Evolutionary conservation across 352 stramenopile species (phyloP).

Genomic region (Globisporangium heterothallicum): DNA sequence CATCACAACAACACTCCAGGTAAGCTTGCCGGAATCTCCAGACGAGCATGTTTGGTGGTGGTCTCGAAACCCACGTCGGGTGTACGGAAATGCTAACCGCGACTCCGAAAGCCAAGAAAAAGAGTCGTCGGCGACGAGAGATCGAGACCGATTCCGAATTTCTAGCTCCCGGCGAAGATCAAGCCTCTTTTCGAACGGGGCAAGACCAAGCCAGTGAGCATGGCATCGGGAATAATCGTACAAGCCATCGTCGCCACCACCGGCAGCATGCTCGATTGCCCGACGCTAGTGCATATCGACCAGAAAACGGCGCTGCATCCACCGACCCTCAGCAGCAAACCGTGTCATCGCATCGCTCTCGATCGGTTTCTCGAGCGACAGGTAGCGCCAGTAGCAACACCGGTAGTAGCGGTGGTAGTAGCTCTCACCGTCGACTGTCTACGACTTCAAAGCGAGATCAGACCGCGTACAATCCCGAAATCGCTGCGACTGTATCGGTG

Average conservation of each 20-base stretch:
- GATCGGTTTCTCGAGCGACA: not conserved
- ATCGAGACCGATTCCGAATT: not conserved
- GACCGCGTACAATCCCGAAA: not conserved
- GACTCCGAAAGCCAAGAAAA: slow-evolving; percentile 10
- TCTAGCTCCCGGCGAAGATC: not conserved
- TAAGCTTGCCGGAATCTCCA: not conserved
- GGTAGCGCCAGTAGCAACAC: not conserved
- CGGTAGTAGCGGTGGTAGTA: not conserved
- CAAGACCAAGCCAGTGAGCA: not conserved
- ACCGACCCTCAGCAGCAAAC: not conserved
- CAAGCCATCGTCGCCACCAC: not conserved
- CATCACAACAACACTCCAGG: too few relatives aligned
- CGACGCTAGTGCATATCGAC: not conserved
- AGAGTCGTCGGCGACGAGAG: slow-evolving; percentile 16
- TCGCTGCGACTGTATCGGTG: not conserved
- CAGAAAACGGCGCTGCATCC: not conserved
- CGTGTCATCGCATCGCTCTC: slow-evolving; percentile 2
- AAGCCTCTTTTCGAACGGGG: not conserved
- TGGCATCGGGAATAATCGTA: not conserved
- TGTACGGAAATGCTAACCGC: not conserved
- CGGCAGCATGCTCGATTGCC: not conserved
- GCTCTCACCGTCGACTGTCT: not conserved
- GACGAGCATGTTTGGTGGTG: not conserved
- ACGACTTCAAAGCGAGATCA: slow-evolving; percentile 6
- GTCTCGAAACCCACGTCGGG: not conserved